Base-by-base conservation (phyloP, 2,329 filamentous ascomycete genomes). In the Cercospora zeina region DNA sequence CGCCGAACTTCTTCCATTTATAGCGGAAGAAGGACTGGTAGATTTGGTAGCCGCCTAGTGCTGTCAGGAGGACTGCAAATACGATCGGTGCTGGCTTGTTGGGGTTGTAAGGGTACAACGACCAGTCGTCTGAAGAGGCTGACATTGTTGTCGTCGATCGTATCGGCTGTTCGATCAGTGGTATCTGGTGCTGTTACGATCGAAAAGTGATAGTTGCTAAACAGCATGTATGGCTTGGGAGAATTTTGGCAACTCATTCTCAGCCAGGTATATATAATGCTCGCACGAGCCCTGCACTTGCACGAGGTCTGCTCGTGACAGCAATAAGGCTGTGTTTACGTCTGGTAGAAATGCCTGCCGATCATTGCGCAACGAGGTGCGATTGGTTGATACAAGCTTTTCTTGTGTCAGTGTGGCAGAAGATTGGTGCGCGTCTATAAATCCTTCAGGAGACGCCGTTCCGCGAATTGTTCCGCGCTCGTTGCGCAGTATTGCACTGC, bases 71-170 rank as follows among this genome's bases (percentile, higher is more conserved):
- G 14, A 81, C 66, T 3, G 80, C 76, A 69, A 85, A 86, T 50
- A 84, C 67, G 19, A 85, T 77, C 0, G 84, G 82, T 0, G 82
- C 82, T 4, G 66, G 76, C 69, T 83, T 83, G 70, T 82, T 84
- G 0, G 84, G 84, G n/a, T 68, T 30, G 60, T 73, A 72, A 4
- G 70, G 67, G 61, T 70, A 71, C 11, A 71, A 54, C 0, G 69
- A 71, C 67, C 66, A 70, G 50, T 63, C 34, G n/a, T 36, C 53
- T 19, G 58, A 42, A 11, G 24, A 19, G 33, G 42, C 36, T 30
- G 62, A 34, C 62, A 64, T 64, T 4, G 42, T 53, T 19, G 14
- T 34, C 16, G 11, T 53, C 16, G n/a, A 9, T 21, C 11, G 30
- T 19, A 16, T 53, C 30, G 14, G 10, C 16, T 53, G 4, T 53